Evolutionary conservation across 169 alveolate genomes (phyloP).

Genomic region (Eimeria brunetti): DNA sequence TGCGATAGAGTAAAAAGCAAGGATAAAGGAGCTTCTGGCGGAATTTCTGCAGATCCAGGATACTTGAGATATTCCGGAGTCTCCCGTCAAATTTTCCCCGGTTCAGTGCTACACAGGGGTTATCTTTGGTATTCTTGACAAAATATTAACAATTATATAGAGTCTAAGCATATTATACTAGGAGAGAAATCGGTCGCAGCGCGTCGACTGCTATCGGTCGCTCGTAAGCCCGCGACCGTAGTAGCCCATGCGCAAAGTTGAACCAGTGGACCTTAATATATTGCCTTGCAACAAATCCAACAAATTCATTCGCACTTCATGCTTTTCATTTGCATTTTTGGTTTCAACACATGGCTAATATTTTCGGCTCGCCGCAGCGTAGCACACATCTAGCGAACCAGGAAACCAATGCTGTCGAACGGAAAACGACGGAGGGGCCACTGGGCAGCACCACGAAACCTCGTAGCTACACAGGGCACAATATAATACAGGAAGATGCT

Average conservation of each 20-base stretch:
- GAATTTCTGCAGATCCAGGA: constrained; percentile 8
- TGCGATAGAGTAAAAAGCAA: not conserved
- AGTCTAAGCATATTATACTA: not conserved
- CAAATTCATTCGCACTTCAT: not conserved
- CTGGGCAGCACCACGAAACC: not conserved
- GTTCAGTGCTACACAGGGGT: not conserved
- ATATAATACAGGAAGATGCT: not conserved
- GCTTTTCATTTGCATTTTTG: not conserved
- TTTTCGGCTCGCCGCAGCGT: not conserved
- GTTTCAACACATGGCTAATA: not conserved
- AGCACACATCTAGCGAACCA: constrained; percentile 33
- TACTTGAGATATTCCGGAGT: not conserved
- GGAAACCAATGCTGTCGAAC: not conserved
- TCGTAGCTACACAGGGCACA: not conserved
- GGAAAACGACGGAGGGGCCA: not conserved
- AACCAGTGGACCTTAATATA: constrained; percentile 28
- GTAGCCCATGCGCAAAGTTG: constrained; percentile 15
- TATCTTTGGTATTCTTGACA: not conserved
- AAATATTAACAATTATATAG: not conserved
- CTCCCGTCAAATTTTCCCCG: not conserved
- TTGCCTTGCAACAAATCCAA: not conserved
- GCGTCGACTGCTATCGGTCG: constrained; percentile 15
- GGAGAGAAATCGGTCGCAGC: not conserved
- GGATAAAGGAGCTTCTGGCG: not conserved
- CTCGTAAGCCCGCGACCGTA: constrained; percentile 14